Base-by-base conservation (phyloP, 441 rosid genomes). In the Capsella rubella region DNA sequence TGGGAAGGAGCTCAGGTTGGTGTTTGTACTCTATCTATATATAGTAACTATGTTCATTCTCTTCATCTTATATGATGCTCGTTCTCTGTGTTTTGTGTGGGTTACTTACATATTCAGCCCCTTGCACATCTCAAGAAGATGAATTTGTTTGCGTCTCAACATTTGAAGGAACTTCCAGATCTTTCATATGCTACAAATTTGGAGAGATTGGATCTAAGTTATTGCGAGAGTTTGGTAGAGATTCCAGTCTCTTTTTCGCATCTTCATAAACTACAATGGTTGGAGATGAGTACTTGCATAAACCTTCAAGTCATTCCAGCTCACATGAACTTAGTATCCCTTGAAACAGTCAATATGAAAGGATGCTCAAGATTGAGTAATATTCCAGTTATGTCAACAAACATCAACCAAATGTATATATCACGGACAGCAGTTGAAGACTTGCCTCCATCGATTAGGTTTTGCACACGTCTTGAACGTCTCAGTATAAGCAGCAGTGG, bases 91-190 rank as follows among this genome's bases (percentile, higher is more conserved):
- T 42, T 42, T 40, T 39, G 1, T 42, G 49, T 45, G 8, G 49
- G 0, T 14, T 8, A 14, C 9, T 40, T 39, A 39, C 12, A 14
- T 1, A n/a, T 45, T 6, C 9, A 45, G 50, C 7, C 50, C 1
- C 18, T 46, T 6, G 0, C 0, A 15, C 0, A 46, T 46, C 50
- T 46, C 16, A 46, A 46, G 50, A n/a, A 46, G 4, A n/a, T 46
- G 3, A 0, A 46, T 46, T 6, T 46, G 10, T n/a, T 1, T 0
- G 21, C 0, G 21, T 46, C 49, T 0, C 0, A 2, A 0, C 0
- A 50, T n/a, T 66, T 86, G 8, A 35, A 51, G 10, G 34, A 50
- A 51, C 42, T 62, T 3, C 84, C 85, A 1, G 51, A 83, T 51
- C 76, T 74, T 73, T 83, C 7, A 73, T 78, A 62, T 52, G 68